Conservation (phyloP, 805 yeast genomes). For the Saturnispora galanensis region DNA sequence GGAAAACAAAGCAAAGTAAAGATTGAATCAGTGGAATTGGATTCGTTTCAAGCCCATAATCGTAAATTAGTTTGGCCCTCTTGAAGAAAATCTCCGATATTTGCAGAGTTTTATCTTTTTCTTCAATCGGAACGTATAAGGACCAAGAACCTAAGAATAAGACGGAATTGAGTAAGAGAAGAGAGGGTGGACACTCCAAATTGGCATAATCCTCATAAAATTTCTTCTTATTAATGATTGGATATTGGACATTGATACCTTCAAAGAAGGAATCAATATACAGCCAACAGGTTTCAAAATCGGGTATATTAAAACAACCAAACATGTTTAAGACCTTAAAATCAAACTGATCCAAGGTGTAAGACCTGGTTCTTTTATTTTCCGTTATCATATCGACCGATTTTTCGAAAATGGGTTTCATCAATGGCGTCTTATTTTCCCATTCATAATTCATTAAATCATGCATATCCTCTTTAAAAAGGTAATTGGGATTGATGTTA, state of each 20-base stretch:
- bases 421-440: conserved; percentile 16
- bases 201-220: conserved; percentile 54
- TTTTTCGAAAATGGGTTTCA: conserved; percentile 15
- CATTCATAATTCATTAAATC: conserved; percentile 10
- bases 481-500: conserved; percentile 17
- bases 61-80: conserved; percentile 55
- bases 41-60: conserved; percentile 59
- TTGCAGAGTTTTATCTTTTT: conserved; percentile 35
- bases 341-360: conserved; percentile 33
- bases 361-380: conserved; percentile 13
- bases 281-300: conserved; percentile 50
- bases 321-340: conserved; percentile 51
- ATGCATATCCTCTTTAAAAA: conserved; percentile 17
- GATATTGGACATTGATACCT: conserved; percentile 55
- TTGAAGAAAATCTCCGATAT: conserved; percentile 27
- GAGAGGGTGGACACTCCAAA: conserved; percentile 48
- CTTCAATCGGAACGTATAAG: conserved; percentile 39
- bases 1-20: conserved; percentile 25
- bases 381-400: conserved; percentile 14
- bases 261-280: conserved; percentile 54
- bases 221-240: conserved; percentile 52
- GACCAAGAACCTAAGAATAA: conserved; percentile 60
- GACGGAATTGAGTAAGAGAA: conserved; percentile 53
- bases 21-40: conserved; percentile 56
- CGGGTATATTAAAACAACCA: conserved; percentile 67